These are phyloP conservation scores for Lodderomyces beijingensis DNA, from an alignment of 1,139 yeast genomes.

Conservation along the genomic window DNA sequence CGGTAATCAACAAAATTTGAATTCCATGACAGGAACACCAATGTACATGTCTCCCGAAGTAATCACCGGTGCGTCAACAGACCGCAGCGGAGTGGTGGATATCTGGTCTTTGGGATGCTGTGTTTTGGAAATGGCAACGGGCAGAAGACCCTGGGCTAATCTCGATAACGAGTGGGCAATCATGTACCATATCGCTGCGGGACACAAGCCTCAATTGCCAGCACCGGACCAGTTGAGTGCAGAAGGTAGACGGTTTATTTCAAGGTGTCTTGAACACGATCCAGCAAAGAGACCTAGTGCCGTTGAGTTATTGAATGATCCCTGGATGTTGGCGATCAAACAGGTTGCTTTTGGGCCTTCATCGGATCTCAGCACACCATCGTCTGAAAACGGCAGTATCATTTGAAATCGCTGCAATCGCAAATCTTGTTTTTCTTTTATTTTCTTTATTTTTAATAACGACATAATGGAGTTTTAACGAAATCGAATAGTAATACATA, in stretches of 20 bases:
- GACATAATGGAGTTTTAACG: no score
- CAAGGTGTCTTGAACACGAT: conserved; percentile 77
- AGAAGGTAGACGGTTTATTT: conserved; percentile 66
- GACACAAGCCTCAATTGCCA: conserved; percentile 87
- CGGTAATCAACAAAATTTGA: conserved; percentile 21
- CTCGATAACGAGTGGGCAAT: conserved; percentile 97
- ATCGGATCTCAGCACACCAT: conserved; percentile 28
- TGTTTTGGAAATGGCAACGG: conserved; percentile 78
- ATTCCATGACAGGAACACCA: conserved; percentile 88
- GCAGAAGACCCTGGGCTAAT: conserved; percentile 84
- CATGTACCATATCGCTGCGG: conserved; percentile 97
- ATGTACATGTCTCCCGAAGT: conserved; percentile 99
- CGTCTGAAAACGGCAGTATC: conserved; percentile 25
- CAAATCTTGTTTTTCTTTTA: no score
- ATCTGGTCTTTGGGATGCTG: conserved; percentile 85
- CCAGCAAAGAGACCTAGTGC: conserved; percentile 81
- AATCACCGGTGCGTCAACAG: conserved; percentile 70
- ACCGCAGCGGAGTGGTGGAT: conserved; percentile 72
- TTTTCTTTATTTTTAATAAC: no score
- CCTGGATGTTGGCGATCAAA: conserved; percentile 80
- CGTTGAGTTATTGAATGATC: conserved; percentile 78
- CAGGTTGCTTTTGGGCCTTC: conserved; percentile 58
- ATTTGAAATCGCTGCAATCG: no score
- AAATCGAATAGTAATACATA: no score
- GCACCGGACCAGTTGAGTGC: conserved; percentile 70